These are phyloP conservation scores for Citrus australasica DNA, from an alignment of 345 rosid species.

Conservation along the genomic window DNA sequence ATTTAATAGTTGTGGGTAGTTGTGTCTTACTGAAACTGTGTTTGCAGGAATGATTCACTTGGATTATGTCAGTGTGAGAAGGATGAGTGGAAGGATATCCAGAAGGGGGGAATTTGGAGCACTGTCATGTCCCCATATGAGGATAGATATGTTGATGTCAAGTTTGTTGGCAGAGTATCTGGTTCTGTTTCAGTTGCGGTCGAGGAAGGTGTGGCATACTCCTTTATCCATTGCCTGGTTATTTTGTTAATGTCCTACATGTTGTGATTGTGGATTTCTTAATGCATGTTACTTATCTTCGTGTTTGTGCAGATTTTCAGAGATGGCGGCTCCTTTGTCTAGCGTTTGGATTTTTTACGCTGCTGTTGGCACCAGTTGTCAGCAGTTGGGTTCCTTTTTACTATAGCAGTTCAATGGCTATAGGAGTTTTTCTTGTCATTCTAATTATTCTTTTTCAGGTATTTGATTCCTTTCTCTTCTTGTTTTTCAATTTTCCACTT, in stretches of 20 bases:
- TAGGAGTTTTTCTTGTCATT: constrained; percentile 82
- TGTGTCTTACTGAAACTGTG: background rate
- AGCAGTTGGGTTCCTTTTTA: constrained; percentile 95
- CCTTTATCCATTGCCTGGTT: background rate
- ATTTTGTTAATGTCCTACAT: background rate
- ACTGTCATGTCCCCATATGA: constrained; percentile 77
- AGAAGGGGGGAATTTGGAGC: constrained; percentile 57
- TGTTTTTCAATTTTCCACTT: background rate
- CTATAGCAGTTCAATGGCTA: constrained; percentile 87
- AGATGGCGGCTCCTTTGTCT: constrained; percentile 78
- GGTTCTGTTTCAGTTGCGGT: constrained; percentile 48
- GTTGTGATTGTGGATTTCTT: background rate
- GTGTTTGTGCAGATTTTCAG: constrained; percentile 59
- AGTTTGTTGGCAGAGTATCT: constrained; percentile 43
- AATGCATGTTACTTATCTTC: background rate
- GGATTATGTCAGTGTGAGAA: constrained; percentile 64
- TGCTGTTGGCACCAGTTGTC: constrained; percentile 71
- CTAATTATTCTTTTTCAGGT: constrained; percentile 84
- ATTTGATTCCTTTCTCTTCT: constrained; percentile 15
- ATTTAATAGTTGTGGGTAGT: background rate
- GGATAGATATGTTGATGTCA: constrained; percentile 66
- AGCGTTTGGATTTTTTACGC: constrained; percentile 51
- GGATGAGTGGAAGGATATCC: constrained; percentile 67
- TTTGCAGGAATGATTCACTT: constrained; percentile 68
- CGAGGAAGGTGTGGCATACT: constrained; percentile 48